These are phyloP conservation scores for Zasmidium citrigriseum DNA, from an alignment of 2,329 filamentous ascomycete genomes.

Conservation along the genomic window DNA sequence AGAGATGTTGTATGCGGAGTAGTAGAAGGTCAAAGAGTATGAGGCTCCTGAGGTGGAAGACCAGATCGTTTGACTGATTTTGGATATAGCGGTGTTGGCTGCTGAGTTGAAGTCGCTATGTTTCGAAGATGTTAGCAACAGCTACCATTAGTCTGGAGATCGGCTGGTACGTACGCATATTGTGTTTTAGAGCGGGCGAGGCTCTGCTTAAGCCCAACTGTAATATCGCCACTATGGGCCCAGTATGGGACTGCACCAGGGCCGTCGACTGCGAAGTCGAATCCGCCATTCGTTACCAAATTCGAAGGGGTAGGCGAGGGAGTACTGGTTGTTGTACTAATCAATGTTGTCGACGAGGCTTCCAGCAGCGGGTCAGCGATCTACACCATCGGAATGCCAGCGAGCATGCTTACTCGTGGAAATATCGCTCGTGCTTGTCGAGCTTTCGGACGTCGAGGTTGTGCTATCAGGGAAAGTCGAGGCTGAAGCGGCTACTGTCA, in stretches of 20 bases:
- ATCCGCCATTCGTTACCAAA: background rate
- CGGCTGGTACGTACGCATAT: background rate
- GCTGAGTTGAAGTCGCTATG: background rate
- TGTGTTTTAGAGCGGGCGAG: background rate
- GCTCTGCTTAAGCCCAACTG: background rate
- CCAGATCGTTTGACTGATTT: background rate
- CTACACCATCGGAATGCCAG: background rate
- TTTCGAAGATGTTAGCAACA: background rate
- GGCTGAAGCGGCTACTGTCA: background rate
- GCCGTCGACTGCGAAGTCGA: background rate
- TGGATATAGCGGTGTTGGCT: background rate
- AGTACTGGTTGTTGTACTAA: background rate
- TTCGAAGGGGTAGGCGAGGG: background rate
- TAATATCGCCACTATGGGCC: background rate
- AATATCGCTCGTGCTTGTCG: background rate
- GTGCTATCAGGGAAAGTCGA: background rate
- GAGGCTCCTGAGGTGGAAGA: background rate
- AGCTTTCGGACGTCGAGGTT: background rate
- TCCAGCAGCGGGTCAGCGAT: background rate
- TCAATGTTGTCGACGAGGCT: background rate
- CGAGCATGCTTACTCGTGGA: background rate
- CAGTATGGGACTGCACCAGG: background rate
- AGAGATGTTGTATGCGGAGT: background rate
- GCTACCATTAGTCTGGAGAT: background rate
- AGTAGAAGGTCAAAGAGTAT: background rate